phyloP scores from a whole-genome alignment of 352 stramenopile species.

The Pythium angustatum region DNA sequence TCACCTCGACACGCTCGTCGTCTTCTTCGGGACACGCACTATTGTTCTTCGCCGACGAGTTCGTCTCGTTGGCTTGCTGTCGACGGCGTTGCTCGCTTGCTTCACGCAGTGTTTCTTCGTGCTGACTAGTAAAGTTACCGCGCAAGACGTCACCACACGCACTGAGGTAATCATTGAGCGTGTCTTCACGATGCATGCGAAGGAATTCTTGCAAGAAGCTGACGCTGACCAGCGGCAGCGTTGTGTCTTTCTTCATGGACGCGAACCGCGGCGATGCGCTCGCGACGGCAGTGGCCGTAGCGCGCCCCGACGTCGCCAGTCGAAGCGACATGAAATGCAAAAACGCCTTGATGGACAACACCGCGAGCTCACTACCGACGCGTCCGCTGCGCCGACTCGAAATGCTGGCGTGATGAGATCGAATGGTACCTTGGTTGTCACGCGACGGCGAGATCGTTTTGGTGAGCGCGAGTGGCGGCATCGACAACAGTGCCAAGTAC shows the following conservation, averaged over 20 bases:
- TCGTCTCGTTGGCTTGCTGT: conserved; percentile 1
- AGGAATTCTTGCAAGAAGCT: conserved; percentile 60
- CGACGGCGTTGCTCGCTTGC: not conserved
- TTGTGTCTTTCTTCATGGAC: conserved; percentile 41
- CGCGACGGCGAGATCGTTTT: not conserved
- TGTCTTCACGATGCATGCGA: conserved; percentile 59
- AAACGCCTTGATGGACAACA: conserved; percentile 51
- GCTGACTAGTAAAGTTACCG: not conserved
- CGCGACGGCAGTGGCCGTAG: not conserved
- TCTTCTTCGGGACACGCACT: conserved; percentile 5
- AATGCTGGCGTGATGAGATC: not conserved
- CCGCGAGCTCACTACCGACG: conserved; percentile 36
- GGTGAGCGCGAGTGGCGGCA: conserved; percentile 13
- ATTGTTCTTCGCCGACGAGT: not conserved
- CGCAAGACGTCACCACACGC: conserved; percentile 21
- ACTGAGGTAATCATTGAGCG: conserved; percentile 55
- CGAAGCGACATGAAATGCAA: conserved; percentile 52
- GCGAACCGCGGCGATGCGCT: conserved; percentile 17
- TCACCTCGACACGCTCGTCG: not conserved
- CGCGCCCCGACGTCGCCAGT: conserved; percentile 16
- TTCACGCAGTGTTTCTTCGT: not conserved
- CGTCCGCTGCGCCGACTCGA: not conserved
- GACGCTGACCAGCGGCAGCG: conserved; percentile 40
- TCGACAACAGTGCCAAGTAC: conserved; percentile 21
- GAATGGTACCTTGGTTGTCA: not conserved